Conservation (phyloP, 2,329 filamentous ascomycete genomes). For the Pseudogymnoascus sp. region DNA sequence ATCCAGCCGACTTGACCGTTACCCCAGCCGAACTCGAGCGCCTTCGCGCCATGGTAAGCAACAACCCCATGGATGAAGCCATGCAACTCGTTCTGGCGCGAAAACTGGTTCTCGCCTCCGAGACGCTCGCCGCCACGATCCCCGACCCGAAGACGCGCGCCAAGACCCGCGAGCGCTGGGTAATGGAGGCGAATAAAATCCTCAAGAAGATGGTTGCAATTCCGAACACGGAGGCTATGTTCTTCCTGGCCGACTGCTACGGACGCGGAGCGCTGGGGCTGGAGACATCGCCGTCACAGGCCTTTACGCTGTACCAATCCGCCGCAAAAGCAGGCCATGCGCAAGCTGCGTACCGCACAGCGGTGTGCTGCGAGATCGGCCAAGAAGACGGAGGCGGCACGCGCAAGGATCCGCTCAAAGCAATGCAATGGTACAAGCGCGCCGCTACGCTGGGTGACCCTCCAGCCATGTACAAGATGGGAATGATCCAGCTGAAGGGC, state of each 20-base stretch:
- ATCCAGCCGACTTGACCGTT: conserved; percentile 45
- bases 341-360: conserved; percentile 83
- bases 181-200: conserved; percentile 80
- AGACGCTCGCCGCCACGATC: conserved; percentile 57
- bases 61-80: conserved; percentile 63
- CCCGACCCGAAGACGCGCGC: conserved; percentile 63
- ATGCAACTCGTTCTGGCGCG: conserved; percentile 69
- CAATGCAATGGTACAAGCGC: conserved; percentile 96
- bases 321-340: conserved; percentile 84
- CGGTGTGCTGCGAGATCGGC: conserved; percentile 95
- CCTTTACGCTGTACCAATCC: conserved; percentile 86
- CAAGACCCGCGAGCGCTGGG: conserved; percentile 73
- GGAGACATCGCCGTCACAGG: conserved; percentile 80
- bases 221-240: conserved; percentile 81
- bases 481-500: conserved; percentile 91
- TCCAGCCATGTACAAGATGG: conserved; percentile 96
- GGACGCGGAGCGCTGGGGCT: conserved; percentile 73
- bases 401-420: conserved; percentile 81
- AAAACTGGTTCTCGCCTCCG: conserved; percentile 76
- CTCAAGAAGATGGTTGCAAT: conserved; percentile 75
- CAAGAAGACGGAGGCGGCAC: conserved; percentile 92
- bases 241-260: conserved; percentile 83
- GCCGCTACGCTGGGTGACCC: conserved; percentile 84
- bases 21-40: conserved; percentile 71
- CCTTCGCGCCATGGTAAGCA: conserved; percentile 59